Evolutionary conservation across 2,329 filamentous ascomycete genomes (phyloP), one percentile per base, ranked within the genome.

Genomic region (Xylariaceae sp.): DNA sequence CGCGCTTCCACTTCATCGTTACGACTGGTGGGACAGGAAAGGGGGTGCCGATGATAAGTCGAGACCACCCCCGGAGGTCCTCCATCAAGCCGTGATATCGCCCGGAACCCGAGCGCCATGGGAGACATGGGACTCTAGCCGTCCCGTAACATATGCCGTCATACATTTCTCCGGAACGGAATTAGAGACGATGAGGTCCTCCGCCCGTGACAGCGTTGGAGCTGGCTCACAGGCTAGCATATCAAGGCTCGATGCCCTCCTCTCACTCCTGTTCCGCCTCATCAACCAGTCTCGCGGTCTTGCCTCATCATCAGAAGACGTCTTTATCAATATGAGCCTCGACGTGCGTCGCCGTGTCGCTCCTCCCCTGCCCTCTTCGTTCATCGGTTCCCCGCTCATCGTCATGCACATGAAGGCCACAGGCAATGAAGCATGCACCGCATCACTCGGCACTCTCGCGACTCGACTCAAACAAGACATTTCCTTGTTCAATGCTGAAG

Each of bases 261-360:
- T 75, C 4, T 71, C 70, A 1, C 69, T 75, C 42, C 43, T 74
- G 13, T 75, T 68, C 68, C 57, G 60, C 2, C 50, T 61, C 0
- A 65, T 76, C 41, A 69, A 64, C 41, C 64, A 63, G 6, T 67
- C 72, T 1, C 62, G 70, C 2, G 33, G 33, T 4, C n/a, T 17
- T 17, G 33, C 8, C 33, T 19, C 6, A 17, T 4, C 17, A n/a
- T 19, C 33, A 7, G 41, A 53, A 2, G 60, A 62, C 2, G 64
- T 70, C 4, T 67, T 65, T 42, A 44, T 72, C 4, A 43, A 73
- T 45, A 45, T 71, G 12, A 64, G 67, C 0, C 57, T 73, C 3
- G 69, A 69, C 3, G 48, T 65, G 0, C 64, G 72, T 8, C 29
- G 51, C 2, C 62, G 69, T 4, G 53, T 72, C 6, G 48, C 49